phyloP scores from a whole-genome alignment of 306 rosid genomes.

The Vigna mungo region DNA sequence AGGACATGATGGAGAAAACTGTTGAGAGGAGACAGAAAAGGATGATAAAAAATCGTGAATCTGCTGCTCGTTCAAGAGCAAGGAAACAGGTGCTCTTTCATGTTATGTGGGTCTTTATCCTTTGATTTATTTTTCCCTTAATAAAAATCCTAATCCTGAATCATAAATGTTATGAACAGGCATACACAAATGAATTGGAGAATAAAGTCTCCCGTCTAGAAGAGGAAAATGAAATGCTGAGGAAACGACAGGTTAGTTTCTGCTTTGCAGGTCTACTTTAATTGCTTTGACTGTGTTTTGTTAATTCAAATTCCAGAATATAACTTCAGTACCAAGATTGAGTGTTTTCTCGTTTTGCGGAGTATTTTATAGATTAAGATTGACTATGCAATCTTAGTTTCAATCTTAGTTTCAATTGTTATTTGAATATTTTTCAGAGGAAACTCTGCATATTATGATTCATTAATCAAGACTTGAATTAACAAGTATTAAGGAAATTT shows the following conservation, averaged over 20 bases:
- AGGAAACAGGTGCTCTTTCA: slow-evolving; percentile 82
- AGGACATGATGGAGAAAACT: slow-evolving; percentile 79
- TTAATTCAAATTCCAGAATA: slow-evolving; percentile 21
- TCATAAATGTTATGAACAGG: slow-evolving; percentile 58
- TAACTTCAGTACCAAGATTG: slow-evolving; percentile 25
- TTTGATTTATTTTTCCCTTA: slow-evolving; percentile 5
- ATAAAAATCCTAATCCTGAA: neutral
- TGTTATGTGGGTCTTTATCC: neutral
- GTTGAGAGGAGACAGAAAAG: slow-evolving; percentile 97
- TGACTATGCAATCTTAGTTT: neutral
- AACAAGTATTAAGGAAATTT: neutral
- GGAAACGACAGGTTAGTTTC: slow-evolving; percentile 80
- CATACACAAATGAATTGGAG: slow-evolving; percentile 95
- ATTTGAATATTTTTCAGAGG: neutral
- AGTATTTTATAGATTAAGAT: slow-evolving; percentile 22
- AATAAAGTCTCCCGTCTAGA: slow-evolving; percentile 88
- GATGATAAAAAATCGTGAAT: slow-evolving; percentile 98
- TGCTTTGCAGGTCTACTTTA: slow-evolving; percentile 40
- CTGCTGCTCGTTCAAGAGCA: slow-evolving; percentile 99
- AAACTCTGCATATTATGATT: slow-evolving; percentile 28
- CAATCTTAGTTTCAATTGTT: slow-evolving; percentile 6
- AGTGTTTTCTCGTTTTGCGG: neutral
- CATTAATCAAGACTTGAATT: neutral
- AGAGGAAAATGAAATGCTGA: slow-evolving; percentile 94
- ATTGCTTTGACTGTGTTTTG: slow-evolving; percentile 25